Conservation (phyloP, 345 rosid genomes). For the Geranium brycei region DNA sequence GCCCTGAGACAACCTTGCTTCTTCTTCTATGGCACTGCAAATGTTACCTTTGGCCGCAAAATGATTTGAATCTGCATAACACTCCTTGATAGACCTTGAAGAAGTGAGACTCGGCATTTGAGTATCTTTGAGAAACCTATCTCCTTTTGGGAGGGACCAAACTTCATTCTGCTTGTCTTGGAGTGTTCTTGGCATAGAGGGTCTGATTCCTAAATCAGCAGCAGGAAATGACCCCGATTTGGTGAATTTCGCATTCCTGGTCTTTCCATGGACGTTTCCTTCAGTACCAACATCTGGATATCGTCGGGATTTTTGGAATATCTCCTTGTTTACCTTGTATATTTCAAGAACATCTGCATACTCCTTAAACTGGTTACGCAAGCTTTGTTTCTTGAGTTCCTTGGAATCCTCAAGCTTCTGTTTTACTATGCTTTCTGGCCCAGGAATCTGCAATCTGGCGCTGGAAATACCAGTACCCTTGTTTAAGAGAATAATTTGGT, state of each 20-base stretch:
- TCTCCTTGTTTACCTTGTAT: slow-evolving; percentile 40
- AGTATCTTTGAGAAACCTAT: slow-evolving; percentile 14
- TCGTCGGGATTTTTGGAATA: slow-evolving; percentile 32
- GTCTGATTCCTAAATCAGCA: slow-evolving; percentile 15
- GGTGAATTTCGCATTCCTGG: slow-evolving; percentile 20
- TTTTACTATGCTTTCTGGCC: too few relatives aligned
- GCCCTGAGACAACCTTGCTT: slow-evolving; percentile 22
- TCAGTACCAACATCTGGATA: slow-evolving; percentile 25
- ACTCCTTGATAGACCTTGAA: background rate
- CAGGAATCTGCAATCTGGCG: too few relatives aligned
- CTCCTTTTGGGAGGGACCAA: slow-evolving; percentile 42
- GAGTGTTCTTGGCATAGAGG: slow-evolving; percentile 36
- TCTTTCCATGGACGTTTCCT: slow-evolving; percentile 21
- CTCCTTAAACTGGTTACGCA: slow-evolving; percentile 29
- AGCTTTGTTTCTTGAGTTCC: too few relatives aligned
- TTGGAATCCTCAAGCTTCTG: too few relatives aligned
- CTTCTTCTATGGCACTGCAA: slow-evolving; percentile 5
- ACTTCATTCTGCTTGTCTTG: slow-evolving; percentile 60
- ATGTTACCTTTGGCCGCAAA: background rate
- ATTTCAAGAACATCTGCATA: slow-evolving; percentile 49
- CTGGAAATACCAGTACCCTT: too few relatives aligned
- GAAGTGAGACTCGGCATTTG: background rate
- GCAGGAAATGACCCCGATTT: slow-evolving; percentile 84
- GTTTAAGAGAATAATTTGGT: too few relatives aligned
- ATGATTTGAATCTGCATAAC: background rate